Conservation (phyloP, 441 rosid genomes). For the Gossypium davidsonii region DNA sequence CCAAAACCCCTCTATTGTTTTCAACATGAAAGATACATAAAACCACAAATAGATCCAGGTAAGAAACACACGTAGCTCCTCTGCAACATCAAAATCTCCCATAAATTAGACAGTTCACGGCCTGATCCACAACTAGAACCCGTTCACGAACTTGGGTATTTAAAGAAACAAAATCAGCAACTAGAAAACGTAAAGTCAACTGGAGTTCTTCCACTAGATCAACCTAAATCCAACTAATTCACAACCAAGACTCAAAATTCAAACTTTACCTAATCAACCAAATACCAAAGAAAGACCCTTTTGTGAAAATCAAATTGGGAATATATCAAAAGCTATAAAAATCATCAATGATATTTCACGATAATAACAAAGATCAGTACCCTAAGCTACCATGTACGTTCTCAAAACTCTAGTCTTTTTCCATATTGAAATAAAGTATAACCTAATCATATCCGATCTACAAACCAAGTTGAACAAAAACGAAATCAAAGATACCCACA, state of each 20-base stretch:
- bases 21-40: background rate
- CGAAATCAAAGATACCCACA: background rate
- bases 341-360: background rate
- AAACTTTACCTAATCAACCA: background rate
- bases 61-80: background rate
- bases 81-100: background rate
- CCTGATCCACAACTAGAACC: background rate
- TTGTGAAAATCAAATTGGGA: background rate
- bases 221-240: background rate
- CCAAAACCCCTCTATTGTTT: background rate
- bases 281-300: too few species aligned
- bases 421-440: background rate
- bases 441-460: background rate
- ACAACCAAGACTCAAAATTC: background rate
- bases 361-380: background rate
- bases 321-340: background rate
- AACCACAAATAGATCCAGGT: background rate
- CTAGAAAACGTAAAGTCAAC: background rate
- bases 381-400: background rate
- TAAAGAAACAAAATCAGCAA: background rate
- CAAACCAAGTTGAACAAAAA: background rate
- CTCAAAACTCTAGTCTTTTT: background rate
- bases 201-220: background rate
- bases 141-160: background rate
- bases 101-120: background rate